These are phyloP conservation scores for Zhuliangozyma blackwelliae DNA, from an alignment of 1,139 yeast species.

Conservation along the genomic window DNA sequence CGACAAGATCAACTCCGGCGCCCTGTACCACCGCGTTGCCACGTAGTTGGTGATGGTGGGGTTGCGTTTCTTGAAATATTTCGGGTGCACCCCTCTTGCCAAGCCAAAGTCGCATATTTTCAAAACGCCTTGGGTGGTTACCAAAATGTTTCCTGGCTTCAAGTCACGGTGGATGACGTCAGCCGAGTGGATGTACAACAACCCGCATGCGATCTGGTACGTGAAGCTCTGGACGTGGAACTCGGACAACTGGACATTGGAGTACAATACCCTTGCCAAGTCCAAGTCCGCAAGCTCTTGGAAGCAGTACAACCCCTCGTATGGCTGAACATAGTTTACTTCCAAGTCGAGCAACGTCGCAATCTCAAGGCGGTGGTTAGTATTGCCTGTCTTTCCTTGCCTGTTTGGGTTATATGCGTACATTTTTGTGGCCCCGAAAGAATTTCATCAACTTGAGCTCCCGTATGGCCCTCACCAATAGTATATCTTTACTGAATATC, in stretches of 20 bases:
- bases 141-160: constrained; percentile 80
- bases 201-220: constrained; percentile 76
- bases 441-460: constrained; percentile 75
- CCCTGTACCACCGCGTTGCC: constrained; percentile 94
- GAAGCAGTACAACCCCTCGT: constrained; percentile 81
- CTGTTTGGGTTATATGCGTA: constrained; percentile 15
- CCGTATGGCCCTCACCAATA: constrained; percentile 70
- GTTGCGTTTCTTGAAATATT: constrained; percentile 30
- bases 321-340: constrained; percentile 59
- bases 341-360: constrained; percentile 72
- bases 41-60: constrained; percentile 74
- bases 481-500: constrained; percentile 60
- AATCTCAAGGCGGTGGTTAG: constrained; percentile 35
- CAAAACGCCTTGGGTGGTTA: constrained; percentile 63
- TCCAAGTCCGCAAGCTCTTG: constrained; percentile 78
- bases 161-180: constrained; percentile 81
- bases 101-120: constrained; percentile 88
- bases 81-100: constrained; percentile 64
- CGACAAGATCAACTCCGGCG: constrained; percentile 81
- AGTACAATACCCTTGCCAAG: constrained; percentile 71
- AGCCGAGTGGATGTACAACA: constrained; percentile 81
- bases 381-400: not conserved
- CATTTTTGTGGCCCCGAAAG: constrained; percentile 77
- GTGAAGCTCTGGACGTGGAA: constrained; percentile 72
- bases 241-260: constrained; percentile 74